Percentiles rank a stretch among this genome's conserved stretches.
Conservation (phyloP, 257 asterid species). For the Solanum lycopersicoides region DNA sequence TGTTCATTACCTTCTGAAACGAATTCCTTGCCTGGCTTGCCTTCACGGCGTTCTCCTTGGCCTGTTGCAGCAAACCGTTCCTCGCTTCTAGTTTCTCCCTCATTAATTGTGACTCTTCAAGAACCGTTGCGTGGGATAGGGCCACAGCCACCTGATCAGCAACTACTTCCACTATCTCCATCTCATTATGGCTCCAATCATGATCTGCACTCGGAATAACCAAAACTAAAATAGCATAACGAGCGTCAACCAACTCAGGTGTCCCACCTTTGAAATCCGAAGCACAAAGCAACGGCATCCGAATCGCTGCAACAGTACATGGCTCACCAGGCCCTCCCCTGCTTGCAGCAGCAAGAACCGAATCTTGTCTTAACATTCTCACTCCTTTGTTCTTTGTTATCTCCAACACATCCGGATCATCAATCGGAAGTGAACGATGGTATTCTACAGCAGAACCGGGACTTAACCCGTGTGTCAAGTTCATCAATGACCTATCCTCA, state of each 20-base stretch:
- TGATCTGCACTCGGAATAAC: slow-evolving; percentile 18
- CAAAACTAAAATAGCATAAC: slow-evolving; percentile 27
- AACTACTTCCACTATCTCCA: slow-evolving; percentile 40
- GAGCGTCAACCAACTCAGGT: slow-evolving; percentile 18
- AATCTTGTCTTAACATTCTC: slow-evolving; percentile 23
- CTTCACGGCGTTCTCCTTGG: slow-evolving; percentile 30
- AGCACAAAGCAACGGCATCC: slow-evolving; percentile 29
- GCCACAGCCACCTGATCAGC: slow-evolving; percentile 51
- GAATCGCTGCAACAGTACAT: slow-evolving; percentile 28
- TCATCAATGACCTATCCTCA: slow-evolving; percentile 19
- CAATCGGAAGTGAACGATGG: slow-evolving; percentile 11
- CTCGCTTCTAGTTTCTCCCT: slow-evolving; percentile 25
- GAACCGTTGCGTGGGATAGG: slow-evolving; percentile 37
- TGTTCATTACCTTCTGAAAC: slow-evolving; percentile 35
- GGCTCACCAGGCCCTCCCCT: slow-evolving; percentile 17
- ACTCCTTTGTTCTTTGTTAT: slow-evolving; percentile 25
- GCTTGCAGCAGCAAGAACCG: slow-evolving; percentile 26
- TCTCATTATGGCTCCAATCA: slow-evolving; percentile 21
- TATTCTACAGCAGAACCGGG: slow-evolving; percentile 10
- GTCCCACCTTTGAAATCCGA: slow-evolving; percentile 41
- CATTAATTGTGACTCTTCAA: slow-evolving; percentile 35
- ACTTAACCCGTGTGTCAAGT: slow-evolving; percentile 33
- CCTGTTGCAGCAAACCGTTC: slow-evolving; percentile 21
- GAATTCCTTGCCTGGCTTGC: slow-evolving; percentile 32
- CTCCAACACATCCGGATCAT: slow-evolving; percentile 29